Base-by-base conservation (phyloP, 1,139 yeast genomes). In the Saccharomyces hybrid region DNA sequence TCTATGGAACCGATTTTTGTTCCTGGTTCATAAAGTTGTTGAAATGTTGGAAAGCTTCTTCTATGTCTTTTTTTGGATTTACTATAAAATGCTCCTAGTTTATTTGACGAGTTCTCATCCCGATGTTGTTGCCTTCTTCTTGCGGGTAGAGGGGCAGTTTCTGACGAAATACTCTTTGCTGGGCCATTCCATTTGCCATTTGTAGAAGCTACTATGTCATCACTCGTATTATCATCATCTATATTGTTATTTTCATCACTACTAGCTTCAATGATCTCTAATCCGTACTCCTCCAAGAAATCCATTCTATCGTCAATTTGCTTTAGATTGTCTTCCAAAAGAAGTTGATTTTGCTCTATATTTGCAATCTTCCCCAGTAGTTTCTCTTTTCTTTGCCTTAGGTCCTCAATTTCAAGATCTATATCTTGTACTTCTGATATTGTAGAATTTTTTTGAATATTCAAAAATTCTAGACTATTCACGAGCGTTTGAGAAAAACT, bases 381-480 rank as follows among this genome's bases (percentile, higher is more conserved):
- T 25, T 75, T 63, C 54, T 76, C 73, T 53, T 89, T 74, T 70
- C 78, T 72, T 14, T 71, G 62, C 55, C 78, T 78, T 49, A 85
- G 64, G 60, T 75, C 76, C 49, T 76, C 74, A 47, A 86, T 78
- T 60, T 82, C 78, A 48, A 67, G 66, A 64, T 85, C 90, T 46
- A 86, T 74, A 55, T 83, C 90, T 51, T 73, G 69, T 50, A 85
- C 81, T 62, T 85, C 90, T 59, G 75, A 76, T 1, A 86, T 77
- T 0, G 87, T 83, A 38, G 84, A 68, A 28, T 83, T 83, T 67
- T 85, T 84, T 53, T 86, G 77, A 29, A 85, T 76, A 58, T 82
- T 86, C 50, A 83, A 63, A 23, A 81, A 68, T 58, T 81, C 85
- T 58, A 84, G 68, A 53, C 76, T 76, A 55, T 78, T 76, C 48